phyloP scores from a whole-genome alignment of 352 stramenopile genomes.

The Globisporangium polare region DNA sequence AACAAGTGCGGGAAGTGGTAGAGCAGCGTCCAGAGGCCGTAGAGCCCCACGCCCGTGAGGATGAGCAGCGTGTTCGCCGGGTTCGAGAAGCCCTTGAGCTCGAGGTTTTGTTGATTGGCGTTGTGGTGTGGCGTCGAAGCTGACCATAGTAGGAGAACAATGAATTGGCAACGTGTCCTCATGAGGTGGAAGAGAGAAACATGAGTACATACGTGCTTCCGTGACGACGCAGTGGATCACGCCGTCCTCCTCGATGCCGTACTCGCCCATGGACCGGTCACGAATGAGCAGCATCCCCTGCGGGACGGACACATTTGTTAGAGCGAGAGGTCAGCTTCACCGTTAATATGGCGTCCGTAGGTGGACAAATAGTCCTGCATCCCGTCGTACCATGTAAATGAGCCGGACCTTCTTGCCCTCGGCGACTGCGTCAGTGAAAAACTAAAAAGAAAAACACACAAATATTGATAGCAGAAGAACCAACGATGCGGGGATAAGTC shows the following conservation, averaged over 20 bases:
- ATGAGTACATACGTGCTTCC: slow-evolving; percentile 43
- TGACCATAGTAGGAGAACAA: slow-evolving; percentile 18
- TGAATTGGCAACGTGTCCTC: slow-evolving; percentile 9
- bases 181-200: slow-evolving; percentile 8
- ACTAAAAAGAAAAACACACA: slow-evolving; percentile 27
- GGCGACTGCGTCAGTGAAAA: slow-evolving; percentile 52
- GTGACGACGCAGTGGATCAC: slow-evolving; percentile 79
- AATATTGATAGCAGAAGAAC: too few relatives aligned
- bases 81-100: slow-evolving; percentile 54
- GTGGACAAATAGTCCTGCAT: neutral
- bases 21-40: slow-evolving; percentile 73
- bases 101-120: slow-evolving; percentile 29
- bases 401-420: slow-evolving; percentile 60
- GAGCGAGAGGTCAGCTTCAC: neutral
- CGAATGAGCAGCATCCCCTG: slow-evolving; percentile 66
- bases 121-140: slow-evolving; percentile 38
- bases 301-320: neutral
- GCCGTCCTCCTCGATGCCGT: slow-evolving; percentile 67
- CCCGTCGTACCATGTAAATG: slow-evolving; percentile 67
- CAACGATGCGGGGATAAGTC: too few relatives aligned
- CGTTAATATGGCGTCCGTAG: neutral
- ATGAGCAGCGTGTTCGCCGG: slow-evolving; percentile 56
- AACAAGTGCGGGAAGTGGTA: slow-evolving; percentile 80
- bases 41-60: slow-evolving; percentile 61
- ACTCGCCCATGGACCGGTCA: slow-evolving; percentile 67